Evolutionary conservation across 1,284 basidiomycete species (phyloP).

Genomic region (Heterobasidion irregulare): DNA sequence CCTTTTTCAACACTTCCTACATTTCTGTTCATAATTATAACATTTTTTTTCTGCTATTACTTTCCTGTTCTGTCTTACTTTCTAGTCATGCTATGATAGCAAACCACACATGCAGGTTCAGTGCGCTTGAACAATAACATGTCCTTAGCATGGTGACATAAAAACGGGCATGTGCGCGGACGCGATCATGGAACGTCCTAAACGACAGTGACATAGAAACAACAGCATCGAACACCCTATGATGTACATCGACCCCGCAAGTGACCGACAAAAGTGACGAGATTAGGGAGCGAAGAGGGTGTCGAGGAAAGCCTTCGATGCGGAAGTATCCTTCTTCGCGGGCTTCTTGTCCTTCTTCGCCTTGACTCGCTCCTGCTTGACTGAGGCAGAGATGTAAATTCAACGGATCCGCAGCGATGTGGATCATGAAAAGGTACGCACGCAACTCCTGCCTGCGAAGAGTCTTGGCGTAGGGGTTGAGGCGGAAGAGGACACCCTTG

Average conservation of each 20-base stretch:
- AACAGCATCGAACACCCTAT: background rate
- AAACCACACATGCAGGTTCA: too few relatives aligned
- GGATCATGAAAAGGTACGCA: constrained; percentile 31
- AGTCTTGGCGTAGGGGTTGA: constrained; percentile 99
- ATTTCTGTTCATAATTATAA: background rate
- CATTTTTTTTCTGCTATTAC: too few relatives aligned
- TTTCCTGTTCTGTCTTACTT: too few relatives aligned
- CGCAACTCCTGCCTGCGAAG: constrained; percentile 82
- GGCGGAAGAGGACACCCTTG: constrained; percentile 94
- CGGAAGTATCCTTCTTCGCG: constrained; percentile 53
- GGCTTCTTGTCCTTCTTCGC: constrained; percentile 14
- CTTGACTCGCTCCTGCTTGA: constrained; percentile 73
- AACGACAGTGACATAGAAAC: background rate
- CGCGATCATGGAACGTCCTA: background rate
- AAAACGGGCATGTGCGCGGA: constrained; percentile 8
- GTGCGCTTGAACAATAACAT: constrained; percentile 8
- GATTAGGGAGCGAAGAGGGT: constrained; percentile 81
- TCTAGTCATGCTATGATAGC: too few relatives aligned
- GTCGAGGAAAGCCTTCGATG: constrained; percentile 81
- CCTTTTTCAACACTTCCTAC: background rate
- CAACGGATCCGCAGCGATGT: background rate
- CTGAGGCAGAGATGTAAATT: constrained; percentile 22
- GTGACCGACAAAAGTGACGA: background rate
- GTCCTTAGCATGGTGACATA: constrained; percentile 15
- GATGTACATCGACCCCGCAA: background rate